Conservation (phyloP, 176 grass and related monocot genomes). For the Coix lacrymajobi region DNA sequence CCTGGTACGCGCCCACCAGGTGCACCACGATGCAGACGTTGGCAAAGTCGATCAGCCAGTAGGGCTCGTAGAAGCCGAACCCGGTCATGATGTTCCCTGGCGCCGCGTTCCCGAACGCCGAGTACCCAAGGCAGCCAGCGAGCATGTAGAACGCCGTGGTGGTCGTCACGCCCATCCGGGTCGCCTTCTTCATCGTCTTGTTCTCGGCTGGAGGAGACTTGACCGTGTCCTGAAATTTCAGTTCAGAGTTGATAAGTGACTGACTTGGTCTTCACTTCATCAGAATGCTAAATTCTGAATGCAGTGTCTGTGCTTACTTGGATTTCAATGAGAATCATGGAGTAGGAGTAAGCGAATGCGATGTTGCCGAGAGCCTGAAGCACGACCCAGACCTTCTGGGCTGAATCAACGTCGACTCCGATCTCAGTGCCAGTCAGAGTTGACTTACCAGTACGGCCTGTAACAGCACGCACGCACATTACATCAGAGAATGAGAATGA, state of each 20-base stretch:
- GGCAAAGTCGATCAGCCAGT: conserved; percentile 79
- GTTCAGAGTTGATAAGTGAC: background rate
- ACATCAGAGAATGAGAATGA: background rate
- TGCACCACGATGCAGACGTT: conserved; percentile 86
- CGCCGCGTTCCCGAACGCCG: conserved; percentile 65
- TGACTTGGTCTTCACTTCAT: background rate
- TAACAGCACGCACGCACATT: background rate
- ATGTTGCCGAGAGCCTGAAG: conserved; percentile 86
- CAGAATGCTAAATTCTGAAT: background rate
- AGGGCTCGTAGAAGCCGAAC: conserved; percentile 87
- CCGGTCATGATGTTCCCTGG: conserved; percentile 87
- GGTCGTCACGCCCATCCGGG: conserved; percentile 57
- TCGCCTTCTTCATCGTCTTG: conserved; percentile 85
- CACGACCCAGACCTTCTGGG: conserved; percentile 73
- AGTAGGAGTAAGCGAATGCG: conserved; percentile 89
- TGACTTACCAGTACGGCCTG: conserved; percentile 53
- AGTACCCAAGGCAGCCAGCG: conserved; percentile 79
- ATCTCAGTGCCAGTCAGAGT: conserved; percentile 61
- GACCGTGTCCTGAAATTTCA: conserved; percentile 61
- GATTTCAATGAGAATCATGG: conserved; percentile 93
- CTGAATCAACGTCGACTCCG: conserved; percentile 59
- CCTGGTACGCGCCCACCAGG: conserved; percentile 77
- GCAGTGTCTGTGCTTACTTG: conserved; percentile 33
- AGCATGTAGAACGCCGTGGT: conserved; percentile 87
- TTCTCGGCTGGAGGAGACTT: conserved; percentile 75